Evolutionary conservation across 1,139 yeast genomes (phyloP), one percentile per base, ranked within the genome.

Genomic region (Keqinozyma sinolaborantium): DNA sequence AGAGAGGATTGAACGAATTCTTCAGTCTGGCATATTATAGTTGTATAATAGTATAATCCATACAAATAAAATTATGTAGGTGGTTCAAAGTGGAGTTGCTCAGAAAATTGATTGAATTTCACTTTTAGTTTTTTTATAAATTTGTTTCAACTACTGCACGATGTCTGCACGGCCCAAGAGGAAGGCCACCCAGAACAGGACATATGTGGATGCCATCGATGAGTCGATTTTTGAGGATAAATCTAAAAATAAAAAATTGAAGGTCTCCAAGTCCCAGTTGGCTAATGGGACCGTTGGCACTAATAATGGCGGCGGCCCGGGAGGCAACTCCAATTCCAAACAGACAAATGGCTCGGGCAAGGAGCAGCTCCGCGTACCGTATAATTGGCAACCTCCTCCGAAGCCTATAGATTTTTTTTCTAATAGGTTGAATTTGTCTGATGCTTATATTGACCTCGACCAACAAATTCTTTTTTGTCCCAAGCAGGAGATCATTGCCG

Each of bases 1-100:
- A 10, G 86, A 82, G 41, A 60, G 77, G 31, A 73, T 88, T 18
- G 95, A 86, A 51, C 60, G 62, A 21, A 64, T 71, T 2, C 53
- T 76, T 33, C 56, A 61, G 32, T 59, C 21, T 7, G 21, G 21
- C 10, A 18, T 7, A 7, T 10, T 18, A 18, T 18, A 18, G 10
- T 7, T 18, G 21, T 18, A 18, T 7, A 7, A 18, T 18, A 18
- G 10, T 18, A 18, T 18, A 18, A 18, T n/a, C n/a, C n/a, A n/a
- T n/a, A n/a, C n/a, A n/a, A n/a, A n/a, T n/a, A n/a, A n/a, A n/a
- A n/a, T n/a, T n/a, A n/a, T n/a, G n/a, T n/a, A n/a, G n/a, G n/a
- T n/a, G n/a, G n/a, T n/a, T n/a, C n/a, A 18, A 18, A 18, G 21
- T 18, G 7, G 21, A 18, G 7, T 18, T 18, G 10, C 7, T 18